These are phyloP conservation scores for Lodderomyces orthopsilosis DNA, from an alignment of 1,139 yeast species.

Conservation along the genomic window DNA sequence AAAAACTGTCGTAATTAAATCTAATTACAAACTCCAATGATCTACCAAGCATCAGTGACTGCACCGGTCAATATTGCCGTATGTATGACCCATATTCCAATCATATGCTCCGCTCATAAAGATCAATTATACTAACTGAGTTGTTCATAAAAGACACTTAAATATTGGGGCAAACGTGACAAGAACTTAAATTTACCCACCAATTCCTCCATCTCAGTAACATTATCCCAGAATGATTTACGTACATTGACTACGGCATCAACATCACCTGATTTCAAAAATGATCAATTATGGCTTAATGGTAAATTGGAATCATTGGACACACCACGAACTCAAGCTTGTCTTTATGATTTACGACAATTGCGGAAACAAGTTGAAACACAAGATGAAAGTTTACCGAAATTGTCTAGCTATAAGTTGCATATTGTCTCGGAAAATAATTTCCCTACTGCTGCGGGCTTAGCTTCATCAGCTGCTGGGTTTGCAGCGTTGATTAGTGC, in stretches of 20 bases:
- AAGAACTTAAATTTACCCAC: constrained; percentile 86
- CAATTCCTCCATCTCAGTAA: constrained; percentile 91
- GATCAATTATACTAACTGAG: constrained; percentile 12
- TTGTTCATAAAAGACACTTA: constrained; percentile 58
- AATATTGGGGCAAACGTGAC: constrained; percentile 98
- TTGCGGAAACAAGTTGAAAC: constrained; percentile 59
- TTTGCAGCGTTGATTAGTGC: constrained; percentile 93
- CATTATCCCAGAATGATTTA: constrained; percentile 84
- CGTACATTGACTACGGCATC: constrained; percentile 90
- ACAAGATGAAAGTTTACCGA: constrained; percentile 49
- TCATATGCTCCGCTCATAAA: no score
- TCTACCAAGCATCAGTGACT: constrained; percentile 76
- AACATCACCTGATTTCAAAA: constrained; percentile 52
- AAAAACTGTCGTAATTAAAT: background rate
- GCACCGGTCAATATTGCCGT: constrained; percentile 98
- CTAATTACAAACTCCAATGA: background rate
- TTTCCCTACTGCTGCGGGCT: constrained; percentile 98
- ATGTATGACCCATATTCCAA: constrained; percentile 26
- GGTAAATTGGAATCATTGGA: constrained; percentile 66
- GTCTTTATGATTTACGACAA: constrained; percentile 70
- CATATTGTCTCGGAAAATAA: constrained; percentile 92
- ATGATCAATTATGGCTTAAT: constrained; percentile 80
- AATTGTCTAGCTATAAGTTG: constrained; percentile 61
- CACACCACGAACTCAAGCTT: constrained; percentile 74
- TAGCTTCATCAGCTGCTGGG: constrained; percentile 98